phyloP scores from a whole-genome alignment of 805 yeast species.

The Limtongia smithiae region DNA sequence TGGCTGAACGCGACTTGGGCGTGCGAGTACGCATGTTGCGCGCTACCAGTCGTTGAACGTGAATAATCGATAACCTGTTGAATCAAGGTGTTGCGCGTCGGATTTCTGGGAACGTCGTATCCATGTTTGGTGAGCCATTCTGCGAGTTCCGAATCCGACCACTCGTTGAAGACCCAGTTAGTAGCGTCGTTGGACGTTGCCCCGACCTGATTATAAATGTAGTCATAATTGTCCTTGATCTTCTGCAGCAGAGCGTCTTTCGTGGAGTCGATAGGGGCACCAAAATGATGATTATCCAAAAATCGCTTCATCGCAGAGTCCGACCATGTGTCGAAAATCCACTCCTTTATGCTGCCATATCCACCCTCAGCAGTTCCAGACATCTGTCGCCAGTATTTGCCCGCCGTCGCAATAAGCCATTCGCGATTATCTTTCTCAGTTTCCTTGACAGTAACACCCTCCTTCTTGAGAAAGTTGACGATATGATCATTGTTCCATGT shows the following conservation, averaged over 20 bases:
- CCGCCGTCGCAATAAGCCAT: conserved; percentile 18
- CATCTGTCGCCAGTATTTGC: conserved; percentile 9
- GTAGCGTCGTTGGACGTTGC: conserved; percentile 9
- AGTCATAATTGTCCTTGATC: conserved; percentile 23
- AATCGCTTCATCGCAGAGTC: conserved; percentile 20
- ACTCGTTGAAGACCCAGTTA: conserved; percentile 31
- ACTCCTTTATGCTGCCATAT: conserved; percentile 12
- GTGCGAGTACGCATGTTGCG: neutral
- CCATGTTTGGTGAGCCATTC: conserved; percentile 27
- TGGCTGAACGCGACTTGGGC: conserved; percentile 31
- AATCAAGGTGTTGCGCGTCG: conserved; percentile 18
- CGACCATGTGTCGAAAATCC: conserved; percentile 23
- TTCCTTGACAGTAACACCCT: conserved; percentile 16
- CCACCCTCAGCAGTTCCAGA: conserved; percentile 10
- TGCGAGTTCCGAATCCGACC: conserved; percentile 29
- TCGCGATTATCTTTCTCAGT: conserved; percentile 16
- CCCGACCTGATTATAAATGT: neutral
- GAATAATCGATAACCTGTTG: conserved; percentile 8
- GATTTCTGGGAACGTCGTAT: conserved; percentile 19
- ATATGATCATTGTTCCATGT: conserved; percentile 20
- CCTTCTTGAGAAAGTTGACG: conserved; percentile 5
- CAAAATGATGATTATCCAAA: conserved; percentile 15
- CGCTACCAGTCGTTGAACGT: neutral
- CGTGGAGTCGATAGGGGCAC: conserved; percentile 11
- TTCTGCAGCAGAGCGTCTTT: conserved; percentile 14